Conservation (phyloP, 257 asterid genomes). For the Solanum gandarillasii region DNA sequence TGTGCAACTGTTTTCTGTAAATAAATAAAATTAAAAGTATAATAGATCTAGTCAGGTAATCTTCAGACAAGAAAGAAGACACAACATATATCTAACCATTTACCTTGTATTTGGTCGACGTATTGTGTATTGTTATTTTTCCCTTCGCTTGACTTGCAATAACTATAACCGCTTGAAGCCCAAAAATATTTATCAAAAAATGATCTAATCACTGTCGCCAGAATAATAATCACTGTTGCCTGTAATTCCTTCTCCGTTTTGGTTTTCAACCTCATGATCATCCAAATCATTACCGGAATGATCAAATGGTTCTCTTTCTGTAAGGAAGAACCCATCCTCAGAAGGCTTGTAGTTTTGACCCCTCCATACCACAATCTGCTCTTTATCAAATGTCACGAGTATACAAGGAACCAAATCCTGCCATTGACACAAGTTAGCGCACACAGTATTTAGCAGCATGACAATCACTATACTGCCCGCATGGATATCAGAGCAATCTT, state of each 20-base stretch:
- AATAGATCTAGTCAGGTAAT: neutral
- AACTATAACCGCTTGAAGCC: neutral
- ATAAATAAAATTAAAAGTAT: neutral
- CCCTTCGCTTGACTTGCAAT: neutral
- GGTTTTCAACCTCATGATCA: constrained; percentile 7
- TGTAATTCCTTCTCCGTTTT: constrained; percentile 6
- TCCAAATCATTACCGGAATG: constrained; percentile 14
- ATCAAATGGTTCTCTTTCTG: constrained; percentile 44
- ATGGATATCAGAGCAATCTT: neutral
- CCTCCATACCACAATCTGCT: constrained; percentile 88
- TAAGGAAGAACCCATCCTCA: constrained; percentile 49
- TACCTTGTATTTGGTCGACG: neutral
- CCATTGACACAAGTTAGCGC: neutral
- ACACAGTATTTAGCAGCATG: neutral
- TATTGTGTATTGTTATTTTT: neutral
- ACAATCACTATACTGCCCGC: neutral
- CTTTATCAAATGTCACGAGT: constrained; percentile 84
- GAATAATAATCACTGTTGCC: constrained; percentile 15
- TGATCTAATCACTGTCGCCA: constrained; percentile 22
- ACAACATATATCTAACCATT: neutral
- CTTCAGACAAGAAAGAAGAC: neutral
- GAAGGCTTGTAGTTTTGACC: constrained; percentile 57
- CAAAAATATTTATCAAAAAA: neutral
- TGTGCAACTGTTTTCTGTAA: neutral
- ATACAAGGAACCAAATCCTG: constrained; percentile 90